phyloP scores from a whole-genome alignment of 768 basidiomycete genomes.

The Boletus coccyginus region DNA sequence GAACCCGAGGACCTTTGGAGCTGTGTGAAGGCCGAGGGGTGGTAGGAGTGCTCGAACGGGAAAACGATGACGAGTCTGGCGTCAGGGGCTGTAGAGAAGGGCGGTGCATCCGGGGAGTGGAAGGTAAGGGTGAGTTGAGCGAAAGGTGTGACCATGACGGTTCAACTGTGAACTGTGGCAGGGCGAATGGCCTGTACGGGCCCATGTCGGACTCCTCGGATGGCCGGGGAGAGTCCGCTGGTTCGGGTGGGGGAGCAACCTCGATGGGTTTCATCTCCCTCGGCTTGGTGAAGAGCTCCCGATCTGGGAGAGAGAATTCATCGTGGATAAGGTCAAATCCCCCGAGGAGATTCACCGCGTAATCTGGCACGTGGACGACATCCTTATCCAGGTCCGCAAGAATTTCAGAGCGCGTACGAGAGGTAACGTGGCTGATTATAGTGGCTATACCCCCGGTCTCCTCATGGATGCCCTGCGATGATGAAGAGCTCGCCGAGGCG shows the following conservation, averaged over 20 bases:
- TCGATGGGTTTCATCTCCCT: conserved; percentile 31
- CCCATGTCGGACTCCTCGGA: conserved; percentile 35
- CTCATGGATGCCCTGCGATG: conserved; percentile 20
- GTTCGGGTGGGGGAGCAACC: conserved; percentile 25
- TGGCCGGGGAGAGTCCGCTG: conserved; percentile 15
- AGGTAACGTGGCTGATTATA: conserved; percentile 34
- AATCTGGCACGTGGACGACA: conserved; percentile 40
- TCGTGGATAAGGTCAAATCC: conserved; percentile 39
- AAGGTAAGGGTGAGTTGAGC: conserved; percentile 19
- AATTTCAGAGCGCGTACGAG: conserved; percentile 38
- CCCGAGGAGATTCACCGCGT: conserved; percentile 43
- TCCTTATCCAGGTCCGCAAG: conserved; percentile 34
- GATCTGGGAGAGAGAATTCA: conserved; percentile 31
- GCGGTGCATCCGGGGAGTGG: conserved; percentile 21
- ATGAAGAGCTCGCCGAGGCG: conserved; percentile 23
- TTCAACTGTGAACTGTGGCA: conserved; percentile 26
- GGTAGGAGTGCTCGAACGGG: conserved; percentile 31
- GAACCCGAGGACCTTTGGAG: conserved; percentile 26
- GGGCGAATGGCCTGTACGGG: conserved; percentile 31
- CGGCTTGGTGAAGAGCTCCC: conserved; percentile 28
- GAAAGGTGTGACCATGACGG: conserved; percentile 20
- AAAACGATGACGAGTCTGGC: conserved; percentile 30
- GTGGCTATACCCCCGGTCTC: conserved; percentile 33
- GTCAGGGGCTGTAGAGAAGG: conserved; percentile 29
- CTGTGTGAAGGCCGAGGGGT: conserved; percentile 24